Evolutionary conservation across 176 grass and related monocot species (phyloP).

Genomic region (Phoenix dactylifera): DNA sequence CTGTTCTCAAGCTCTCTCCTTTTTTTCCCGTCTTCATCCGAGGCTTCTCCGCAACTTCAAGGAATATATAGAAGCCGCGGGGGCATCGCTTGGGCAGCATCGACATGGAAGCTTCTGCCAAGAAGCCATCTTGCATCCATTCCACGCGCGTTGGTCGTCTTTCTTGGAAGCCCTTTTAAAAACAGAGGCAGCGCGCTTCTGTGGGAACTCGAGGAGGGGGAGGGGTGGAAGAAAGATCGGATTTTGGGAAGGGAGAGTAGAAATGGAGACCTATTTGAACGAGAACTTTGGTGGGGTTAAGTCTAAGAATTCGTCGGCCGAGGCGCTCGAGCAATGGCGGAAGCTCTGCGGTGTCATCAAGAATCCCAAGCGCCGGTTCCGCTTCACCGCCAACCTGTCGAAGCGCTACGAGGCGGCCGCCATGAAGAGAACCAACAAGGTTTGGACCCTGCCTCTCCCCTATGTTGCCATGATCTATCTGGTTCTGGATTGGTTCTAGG

Average conservation of each 20-base stretch:
- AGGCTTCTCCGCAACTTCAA: not conserved
- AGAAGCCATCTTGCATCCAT: conserved; percentile 9
- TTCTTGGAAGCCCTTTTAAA: not conserved
- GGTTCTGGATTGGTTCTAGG: not conserved
- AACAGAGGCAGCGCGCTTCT: not conserved
- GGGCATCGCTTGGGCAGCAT: not conserved
- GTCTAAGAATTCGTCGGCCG: conserved; percentile 45
- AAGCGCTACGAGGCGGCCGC: conserved; percentile 70
- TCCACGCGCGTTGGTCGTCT: not conserved
- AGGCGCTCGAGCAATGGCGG: conserved; percentile 86
- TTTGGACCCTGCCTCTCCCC: not conserved
- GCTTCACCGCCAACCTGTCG: conserved; percentile 76
- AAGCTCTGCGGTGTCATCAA: conserved; percentile 75
- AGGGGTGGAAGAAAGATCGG: not conserved
- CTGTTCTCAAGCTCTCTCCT: not conserved
- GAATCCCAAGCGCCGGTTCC: conserved; percentile 91
- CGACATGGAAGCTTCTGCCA: not conserved
- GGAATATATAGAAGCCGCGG: not conserved
- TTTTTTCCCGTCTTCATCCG: not conserved
- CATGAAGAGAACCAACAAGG: conserved; percentile 59
- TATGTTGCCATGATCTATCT: not conserved
- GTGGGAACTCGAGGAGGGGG: not conserved
- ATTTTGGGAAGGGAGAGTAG: not conserved
- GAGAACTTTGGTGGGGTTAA: conserved; percentile 5
- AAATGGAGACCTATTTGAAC: conserved; percentile 11